Conservation (phyloP, 495 filamentous ascomycete species). For the Peziza echinospora region DNA sequence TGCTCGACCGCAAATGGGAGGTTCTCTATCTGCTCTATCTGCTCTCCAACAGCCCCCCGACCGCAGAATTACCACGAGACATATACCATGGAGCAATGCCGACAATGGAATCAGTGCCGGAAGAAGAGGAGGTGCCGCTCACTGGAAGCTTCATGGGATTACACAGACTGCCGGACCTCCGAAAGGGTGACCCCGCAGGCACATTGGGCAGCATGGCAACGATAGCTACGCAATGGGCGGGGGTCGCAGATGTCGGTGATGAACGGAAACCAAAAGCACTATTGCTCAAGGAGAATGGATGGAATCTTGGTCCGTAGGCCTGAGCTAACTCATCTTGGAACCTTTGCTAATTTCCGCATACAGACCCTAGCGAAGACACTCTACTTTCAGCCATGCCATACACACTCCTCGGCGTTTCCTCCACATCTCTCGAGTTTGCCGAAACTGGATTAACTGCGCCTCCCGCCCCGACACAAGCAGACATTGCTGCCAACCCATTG, state of each 20-base stretch:
- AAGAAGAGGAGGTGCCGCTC: conserved; percentile 9
- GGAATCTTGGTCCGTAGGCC: conserved; percentile 7
- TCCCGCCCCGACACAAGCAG: conserved; percentile 11
- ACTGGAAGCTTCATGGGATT: conserved; percentile 19
- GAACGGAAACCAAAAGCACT: conserved; percentile 16
- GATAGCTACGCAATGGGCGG: conserved; percentile 5
- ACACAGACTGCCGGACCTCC: conserved; percentile 14
- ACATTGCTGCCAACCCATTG: conserved; percentile 32
- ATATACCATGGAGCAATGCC: conserved; percentile 2
- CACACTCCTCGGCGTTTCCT: conserved; percentile 82
- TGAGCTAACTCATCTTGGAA: not conserved
- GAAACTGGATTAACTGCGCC: conserved; percentile 13
- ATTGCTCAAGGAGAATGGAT: conserved; percentile 9
- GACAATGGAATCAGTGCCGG: conserved; percentile 2
- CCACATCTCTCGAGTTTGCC: conserved; percentile 56
- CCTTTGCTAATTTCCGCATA: conserved; percentile 1
- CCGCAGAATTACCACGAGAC: conserved; percentile 14
- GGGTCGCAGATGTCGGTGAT: conserved; percentile 2
- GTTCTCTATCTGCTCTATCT: conserved; percentile 79
- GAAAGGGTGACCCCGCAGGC: conserved; percentile 1
- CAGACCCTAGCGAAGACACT: conserved; percentile 35
- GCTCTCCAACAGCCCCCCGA: conserved; percentile 42
- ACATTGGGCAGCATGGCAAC: conserved; percentile 8
- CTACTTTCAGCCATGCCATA: conserved; percentile 81
- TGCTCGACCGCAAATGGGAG: conserved; percentile 87